Evolutionary conservation across 306 rosid species (phyloP), one percentile per base, ranked within the genome.

Genomic region (Luffa acutangula): DNA sequence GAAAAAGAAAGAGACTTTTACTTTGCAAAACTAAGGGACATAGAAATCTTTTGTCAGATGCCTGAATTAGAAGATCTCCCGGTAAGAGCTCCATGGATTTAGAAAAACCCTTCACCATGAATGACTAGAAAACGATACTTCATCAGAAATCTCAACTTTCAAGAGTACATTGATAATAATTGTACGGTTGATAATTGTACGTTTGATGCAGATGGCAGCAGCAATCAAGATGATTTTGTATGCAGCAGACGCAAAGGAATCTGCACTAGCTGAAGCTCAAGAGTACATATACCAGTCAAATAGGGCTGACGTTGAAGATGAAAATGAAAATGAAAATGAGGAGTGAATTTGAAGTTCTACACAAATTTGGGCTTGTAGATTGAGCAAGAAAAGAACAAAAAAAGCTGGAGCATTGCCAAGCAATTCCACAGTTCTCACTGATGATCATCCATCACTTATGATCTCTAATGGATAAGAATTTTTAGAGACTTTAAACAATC

Each of bases 1-100:
- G 99, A 96, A 81, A 96, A 96, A 83, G 99, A 96, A 84, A 82
- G 99, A 82, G 99, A 96, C 79, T 96, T 96, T 62, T 96, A 96
- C 91, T 96, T 96, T 54, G 93, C 93, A 73, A 95, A 95, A 81
- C 83, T 95, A 83, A 85, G 99, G 88, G 99, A 95, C 81, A 83
- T 95, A 54, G 99, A 95, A 88, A 89, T 95, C 83, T 92, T 95
- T 51, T 95, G 99, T 73, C 98, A 93, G 85, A 65, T 87, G 56
- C 7, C 97, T 37, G 97, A 89, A 76, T 42, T 90, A 84, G 99
- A 93, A 85, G 74, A 82, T 17, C 83, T 91, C 79, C 96, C 99
- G 74, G 99, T 95, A 93, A 81, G 97, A 82, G 42, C 83, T 87
- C 64, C 39, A 25, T 41, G 18, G 43, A 65, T 59, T 58, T 42